Conservation (phyloP, 257 asterid genomes). For the Jasminum sambac region DNA sequence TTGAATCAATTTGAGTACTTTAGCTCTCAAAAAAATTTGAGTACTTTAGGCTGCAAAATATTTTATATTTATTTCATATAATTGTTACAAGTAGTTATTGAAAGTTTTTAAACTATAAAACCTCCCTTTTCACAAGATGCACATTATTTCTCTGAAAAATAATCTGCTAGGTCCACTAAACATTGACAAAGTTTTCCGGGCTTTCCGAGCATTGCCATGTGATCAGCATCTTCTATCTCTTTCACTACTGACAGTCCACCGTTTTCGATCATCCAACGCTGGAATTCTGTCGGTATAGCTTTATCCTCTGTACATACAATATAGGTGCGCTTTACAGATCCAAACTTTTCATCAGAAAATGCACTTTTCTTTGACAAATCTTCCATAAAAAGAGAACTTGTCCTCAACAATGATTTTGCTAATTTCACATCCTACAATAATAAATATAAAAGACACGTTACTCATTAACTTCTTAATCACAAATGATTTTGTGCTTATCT, state of each 20-base stretch:
- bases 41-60: too few relatives aligned
- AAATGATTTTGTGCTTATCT: too few relatives aligned
- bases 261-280: constrained; percentile 46
- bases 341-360: too few relatives aligned
- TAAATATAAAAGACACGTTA: too few relatives aligned
- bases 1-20: too few relatives aligned
- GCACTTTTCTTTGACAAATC: constrained; percentile 37
- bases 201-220: constrained; percentile 52
- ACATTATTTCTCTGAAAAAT: too few relatives aligned
- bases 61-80: too few relatives aligned
- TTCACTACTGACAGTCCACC: constrained; percentile 35
- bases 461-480: too few relatives aligned
- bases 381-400: constrained; percentile 37
- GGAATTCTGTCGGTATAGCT: constrained; percentile 36
- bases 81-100: too few relatives aligned
- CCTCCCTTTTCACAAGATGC: too few relatives aligned
- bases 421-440: constrained; percentile 49
- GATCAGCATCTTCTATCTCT: constrained; percentile 45
- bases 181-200: constrained; percentile 35
- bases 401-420: constrained; percentile 44
- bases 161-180: constrained; percentile 46
- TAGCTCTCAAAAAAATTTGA: too few relatives aligned
- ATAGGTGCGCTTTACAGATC: constrained; percentile 47
- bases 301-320: constrained; percentile 39
- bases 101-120: too few relatives aligned